Conservation (phyloP, 352 stramenopile species). For the Phytophthora rubi region DNA sequence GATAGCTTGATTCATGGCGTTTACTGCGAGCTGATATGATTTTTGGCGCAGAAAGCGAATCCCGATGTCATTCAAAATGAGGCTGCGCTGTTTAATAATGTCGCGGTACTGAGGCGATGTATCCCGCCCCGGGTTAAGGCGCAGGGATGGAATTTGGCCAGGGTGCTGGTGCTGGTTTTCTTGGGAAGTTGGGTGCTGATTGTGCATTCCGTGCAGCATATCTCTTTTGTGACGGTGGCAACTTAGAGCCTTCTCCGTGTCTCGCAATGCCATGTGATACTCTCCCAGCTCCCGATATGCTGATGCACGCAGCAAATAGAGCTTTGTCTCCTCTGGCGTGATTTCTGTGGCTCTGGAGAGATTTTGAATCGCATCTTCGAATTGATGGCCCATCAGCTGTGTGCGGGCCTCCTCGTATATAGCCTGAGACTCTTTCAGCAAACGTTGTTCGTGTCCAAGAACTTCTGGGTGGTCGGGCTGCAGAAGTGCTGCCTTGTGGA, state of each 20-base stretch:
- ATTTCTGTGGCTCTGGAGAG: conserved; percentile 74
- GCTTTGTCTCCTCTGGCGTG: conserved; percentile 65
- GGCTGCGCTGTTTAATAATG: conserved; percentile 70
- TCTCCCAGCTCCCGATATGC: conserved; percentile 69
- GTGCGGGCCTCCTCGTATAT: conserved; percentile 71
- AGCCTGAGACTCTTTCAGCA: conserved; percentile 73
- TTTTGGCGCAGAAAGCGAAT: conserved; percentile 58
- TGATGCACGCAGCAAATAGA: conserved; percentile 74
- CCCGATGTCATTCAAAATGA: conserved; percentile 82
- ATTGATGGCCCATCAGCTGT: conserved; percentile 59
- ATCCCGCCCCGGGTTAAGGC: conserved; percentile 33
- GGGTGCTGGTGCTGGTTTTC: conserved; percentile 19
- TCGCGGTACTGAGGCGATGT: conserved; percentile 62
- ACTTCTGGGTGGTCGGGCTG: conserved; percentile 75
- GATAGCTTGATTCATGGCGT: conserved; percentile 84
- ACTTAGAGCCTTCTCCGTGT: conserved; percentile 65
- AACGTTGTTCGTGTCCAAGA: conserved; percentile 66
- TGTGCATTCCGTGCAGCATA: conserved; percentile 10
- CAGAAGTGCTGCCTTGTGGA: conserved; percentile 60
- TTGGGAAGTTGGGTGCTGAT: conserved; percentile 10
- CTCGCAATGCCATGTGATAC: conserved; percentile 61
- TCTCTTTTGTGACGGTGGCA: conserved; percentile 50
- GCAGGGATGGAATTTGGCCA: conserved; percentile 20
- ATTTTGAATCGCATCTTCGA: conserved; percentile 64
- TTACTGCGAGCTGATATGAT: conserved; percentile 76